Base-by-base conservation (phyloP, 1,284 basidiomycete genomes). In the Ganoderma leucocontextum region DNA sequence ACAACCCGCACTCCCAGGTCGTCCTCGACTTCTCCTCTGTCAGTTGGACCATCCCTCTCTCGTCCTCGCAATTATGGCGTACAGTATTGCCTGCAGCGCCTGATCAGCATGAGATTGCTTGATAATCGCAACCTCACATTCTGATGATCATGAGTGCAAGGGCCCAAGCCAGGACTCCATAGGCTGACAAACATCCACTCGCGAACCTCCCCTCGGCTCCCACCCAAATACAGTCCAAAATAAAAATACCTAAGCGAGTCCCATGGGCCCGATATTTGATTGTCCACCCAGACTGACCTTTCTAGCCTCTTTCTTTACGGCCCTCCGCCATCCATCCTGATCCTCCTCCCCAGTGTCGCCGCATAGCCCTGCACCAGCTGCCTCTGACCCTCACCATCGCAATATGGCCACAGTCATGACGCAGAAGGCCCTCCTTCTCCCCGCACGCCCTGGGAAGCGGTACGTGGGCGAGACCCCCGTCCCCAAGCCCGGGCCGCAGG, bases 401-500 rank as follows among this genome's bases (percentile, higher is more conserved):
- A 29, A 39, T 39, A 63, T 63, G 62, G 19, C 62, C 38, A 25
- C 49, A 4, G 15, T 13, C 4, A 3, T 19, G 22, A 63, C 62
- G 0, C 79, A 76, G 68, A 77, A 77, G 55, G 76, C 78, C 13
- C 73, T 79, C 10, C 19, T 75, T 1, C 68, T 79, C 53, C 69
- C 64, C 1, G 67, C 64, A 4, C 68, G 72, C 35, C 67, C 68
- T 0, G 76, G 70, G 1, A 29, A 64, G 9, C 75, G 74, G 33
- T 66, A 52, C 29, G 67, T 80, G 12, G 66, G 70, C 9, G 67
- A 64, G 12, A 42, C 53, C 0, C 68, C 69, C 1, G 70, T 80
- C 22, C 75, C 73, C 1, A 75, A 76, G 41, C 82, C 83, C 5
- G 81, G 78, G 19, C 78, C 80, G 1, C 81, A 79, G 55, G 79